These are phyloP conservation scores for Eutrema heterophyllum DNA, from an alignment of 345 rosid genomes.

Conservation along the genomic window DNA sequence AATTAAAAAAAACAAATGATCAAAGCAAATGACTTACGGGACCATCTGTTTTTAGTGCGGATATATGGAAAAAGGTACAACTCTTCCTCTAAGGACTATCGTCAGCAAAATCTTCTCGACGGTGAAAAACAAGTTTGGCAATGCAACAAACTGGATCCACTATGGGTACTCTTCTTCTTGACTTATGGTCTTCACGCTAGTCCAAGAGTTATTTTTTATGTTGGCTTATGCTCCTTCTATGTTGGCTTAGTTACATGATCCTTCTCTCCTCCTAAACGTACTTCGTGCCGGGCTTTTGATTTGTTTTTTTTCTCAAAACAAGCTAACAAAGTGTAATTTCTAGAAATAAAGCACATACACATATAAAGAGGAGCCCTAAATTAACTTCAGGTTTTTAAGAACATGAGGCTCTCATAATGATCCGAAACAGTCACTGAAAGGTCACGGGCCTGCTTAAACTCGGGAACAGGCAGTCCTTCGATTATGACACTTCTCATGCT, in stretches of 20 bases:
- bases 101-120: neutral
- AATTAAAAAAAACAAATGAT: too few species aligned
- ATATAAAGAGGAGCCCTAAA: neutral
- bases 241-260: neutral
- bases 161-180: neutral
- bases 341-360: too few species aligned
- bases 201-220: too few species aligned
- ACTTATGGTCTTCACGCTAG: too few species aligned
- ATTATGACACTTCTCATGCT: neutral
- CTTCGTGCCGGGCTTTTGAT: too few species aligned
- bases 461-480: neutral
- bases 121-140: neutral
- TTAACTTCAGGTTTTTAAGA: neutral
- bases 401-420: conserved; percentile 10
- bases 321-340: too few species aligned
- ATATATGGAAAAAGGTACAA: too few species aligned
- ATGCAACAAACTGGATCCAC: neutral
- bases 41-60: too few species aligned
- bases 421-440: neutral
- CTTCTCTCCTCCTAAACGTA: too few species aligned
- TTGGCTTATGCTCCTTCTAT: neutral
- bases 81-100: too few species aligned
- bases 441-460: neutral
- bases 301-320: too few species aligned
- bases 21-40: too few species aligned